A percentile compares a stretch with the other conserved stretches of the same genome.
phyloP scores from a whole-genome alignment of 768 basidiomycete species.

The Lentinula edodes region DNA sequence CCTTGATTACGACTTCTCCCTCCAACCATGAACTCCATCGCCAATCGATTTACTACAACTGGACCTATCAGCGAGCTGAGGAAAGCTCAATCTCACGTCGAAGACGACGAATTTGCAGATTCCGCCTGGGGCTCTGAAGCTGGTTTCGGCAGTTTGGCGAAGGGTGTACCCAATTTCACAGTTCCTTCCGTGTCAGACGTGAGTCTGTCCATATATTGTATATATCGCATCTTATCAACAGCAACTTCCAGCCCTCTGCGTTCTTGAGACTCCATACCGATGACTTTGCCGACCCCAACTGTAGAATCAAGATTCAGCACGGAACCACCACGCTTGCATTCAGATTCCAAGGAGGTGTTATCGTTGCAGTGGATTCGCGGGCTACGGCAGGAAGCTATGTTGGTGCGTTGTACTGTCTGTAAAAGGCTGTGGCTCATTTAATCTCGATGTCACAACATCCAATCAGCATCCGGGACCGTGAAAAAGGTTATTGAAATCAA shows the following conservation, averaged over 20 bases:
- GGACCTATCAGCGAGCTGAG: slow-evolving; percentile 43
- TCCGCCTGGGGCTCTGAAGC: slow-evolving; percentile 78
- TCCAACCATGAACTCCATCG: slow-evolving; percentile 61
- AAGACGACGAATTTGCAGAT: slow-evolving; percentile 62
- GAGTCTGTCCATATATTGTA: slow-evolving; percentile 22
- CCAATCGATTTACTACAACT: slow-evolving; percentile 59
- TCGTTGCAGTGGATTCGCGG: slow-evolving; percentile 98
- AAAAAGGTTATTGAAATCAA: slow-evolving; percentile 99
- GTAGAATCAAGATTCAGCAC: slow-evolving; percentile 97
- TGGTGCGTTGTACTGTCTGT: slow-evolving; percentile 44
- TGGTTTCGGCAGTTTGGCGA: slow-evolving; percentile 72
- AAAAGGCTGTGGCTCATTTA: not conserved
- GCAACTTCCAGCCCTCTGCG: slow-evolving; percentile 61
- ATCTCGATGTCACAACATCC: slow-evolving; percentile 1
- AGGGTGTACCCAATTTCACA: slow-evolving; percentile 66
- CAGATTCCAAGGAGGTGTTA: slow-evolving; percentile 93
- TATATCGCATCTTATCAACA: not conserved
- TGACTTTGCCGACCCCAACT: slow-evolving; percentile 89
- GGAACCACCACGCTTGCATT: slow-evolving; percentile 98
- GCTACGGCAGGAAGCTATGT: slow-evolving; percentile 97
- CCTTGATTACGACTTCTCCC: slow-evolving; percentile 35
- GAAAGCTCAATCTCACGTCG: slow-evolving; percentile 43
- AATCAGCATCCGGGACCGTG: slow-evolving; percentile 89
- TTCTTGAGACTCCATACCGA: slow-evolving; percentile 94
- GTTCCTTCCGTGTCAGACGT: slow-evolving; percentile 76